Evolutionary conservation across 2,329 filamentous ascomycete genomes (phyloP).

Genomic region (Colletotrichum tabaci): DNA sequence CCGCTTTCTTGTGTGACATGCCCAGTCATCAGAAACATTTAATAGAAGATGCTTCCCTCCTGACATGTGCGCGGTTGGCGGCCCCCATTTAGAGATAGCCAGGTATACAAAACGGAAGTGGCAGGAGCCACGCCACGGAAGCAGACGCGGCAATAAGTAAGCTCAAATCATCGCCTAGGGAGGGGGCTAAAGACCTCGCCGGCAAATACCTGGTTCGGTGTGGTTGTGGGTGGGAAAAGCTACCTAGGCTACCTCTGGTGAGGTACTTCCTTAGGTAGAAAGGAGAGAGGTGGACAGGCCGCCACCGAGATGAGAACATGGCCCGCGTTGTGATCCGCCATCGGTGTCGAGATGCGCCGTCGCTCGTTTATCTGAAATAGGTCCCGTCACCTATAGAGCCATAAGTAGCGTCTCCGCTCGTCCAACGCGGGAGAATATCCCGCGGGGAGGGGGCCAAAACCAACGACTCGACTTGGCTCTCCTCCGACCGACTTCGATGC

Average conservation of each 20-base stretch:
- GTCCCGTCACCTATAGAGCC: slow-evolving; percentile 9
- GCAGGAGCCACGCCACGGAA: no score
- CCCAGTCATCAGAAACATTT: slow-evolving; percentile 3
- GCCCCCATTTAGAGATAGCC: not conserved
- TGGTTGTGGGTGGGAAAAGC: no score
- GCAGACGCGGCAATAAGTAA: no score
- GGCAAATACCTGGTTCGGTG: no score
- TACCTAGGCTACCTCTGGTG: no score
- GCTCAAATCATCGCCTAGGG: no score
- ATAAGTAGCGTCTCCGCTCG: not conserved
- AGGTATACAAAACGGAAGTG: slow-evolving; percentile 25
- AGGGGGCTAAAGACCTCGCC: no score
- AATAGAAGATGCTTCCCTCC: slow-evolving; percentile 19
- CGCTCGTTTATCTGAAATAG: slow-evolving; percentile 24
- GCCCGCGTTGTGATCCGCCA: not conserved
- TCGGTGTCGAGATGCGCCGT: slow-evolving; percentile 21
- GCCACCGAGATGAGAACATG: not conserved
- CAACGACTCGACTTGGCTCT: not conserved
- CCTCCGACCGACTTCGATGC: not conserved
- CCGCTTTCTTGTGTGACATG: not conserved
- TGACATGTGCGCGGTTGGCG: not conserved
- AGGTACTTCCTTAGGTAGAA: no score
- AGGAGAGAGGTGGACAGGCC: no score
- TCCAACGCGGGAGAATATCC: not conserved
- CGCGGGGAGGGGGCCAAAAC: not conserved